Evolutionary conservation across 2,329 filamentous ascomycete genomes (phyloP), one percentile per base, ranked within the genome.

Genomic region (Claviceps africana): DNA sequence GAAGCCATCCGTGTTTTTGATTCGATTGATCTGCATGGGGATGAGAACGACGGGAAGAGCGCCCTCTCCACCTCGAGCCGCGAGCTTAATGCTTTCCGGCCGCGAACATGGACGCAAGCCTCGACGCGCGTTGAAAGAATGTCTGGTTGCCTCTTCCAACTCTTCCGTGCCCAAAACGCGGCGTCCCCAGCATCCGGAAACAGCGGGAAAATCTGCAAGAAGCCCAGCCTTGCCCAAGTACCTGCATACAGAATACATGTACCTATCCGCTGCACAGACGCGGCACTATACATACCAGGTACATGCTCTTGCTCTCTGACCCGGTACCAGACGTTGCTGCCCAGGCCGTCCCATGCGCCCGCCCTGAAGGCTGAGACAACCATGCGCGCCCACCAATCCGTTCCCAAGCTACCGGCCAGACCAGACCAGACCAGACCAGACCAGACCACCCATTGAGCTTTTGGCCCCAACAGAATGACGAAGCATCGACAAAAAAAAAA

Each of bases 401-500:
- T 35, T 35, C 37, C 37, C 39, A 19, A 42, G 39, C 39, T 42
- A 13, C 39, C 39, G 7, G 17, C 39, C 39, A n/a, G 17, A 19
- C 17, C 37, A 19, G 3, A 42, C 39, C 39, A 42, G 39, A 42
- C 39, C 35, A 25, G 17, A 19, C 17, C 37, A 19, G 3, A 42
- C 39, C 39, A 42, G 39, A 42, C 39, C 35, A 25, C 13, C 42
- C 28, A 51, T 47, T 54, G 47, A 52, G 44, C 31, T 47, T 52
- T 53, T 55, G 48, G 40, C 51, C 53, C 53, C 51, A 55, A 55
- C 53, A 55, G 53, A 53, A 51, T 53, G 44, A 49, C 52, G 53
- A 47, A 37, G 50, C 35, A 54, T 54, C 50, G 53, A 48, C 50
- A 52, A 51, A 31, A 40, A n/a, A 31, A 21, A 35, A 50, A 54